Evolutionary conservation across 2,329 filamentous ascomycete genomes (phyloP), one percentile per base, ranked within the genome.

Genomic region (Alternaria ethzedia): DNA sequence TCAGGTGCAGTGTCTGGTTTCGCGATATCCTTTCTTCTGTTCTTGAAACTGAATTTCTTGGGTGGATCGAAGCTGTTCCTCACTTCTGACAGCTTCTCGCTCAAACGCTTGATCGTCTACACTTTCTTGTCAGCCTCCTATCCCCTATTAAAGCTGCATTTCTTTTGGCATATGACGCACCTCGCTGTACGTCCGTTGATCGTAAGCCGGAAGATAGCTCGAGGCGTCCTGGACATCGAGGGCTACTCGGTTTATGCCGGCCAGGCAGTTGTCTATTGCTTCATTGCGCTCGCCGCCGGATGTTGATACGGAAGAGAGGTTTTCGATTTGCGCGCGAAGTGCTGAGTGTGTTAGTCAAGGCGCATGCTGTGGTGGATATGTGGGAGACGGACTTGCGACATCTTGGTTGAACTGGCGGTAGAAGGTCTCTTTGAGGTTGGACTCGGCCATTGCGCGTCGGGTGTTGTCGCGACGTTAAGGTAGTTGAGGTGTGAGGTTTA

Each of bases 181-280:
- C 82, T 94, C 89, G 46, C 90, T 88, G 76, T 97, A 98, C 23
- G 91, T 90, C 70, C 92, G 89, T 78, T 96, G 93, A 74, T 98
- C 96, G 77, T 97, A 96, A 8, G 93, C 89, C 3, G 96, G 94
- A 15, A 97, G 88, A 70, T 90, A 93, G 59, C 90, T 89, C 2
- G 91, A 88, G 1, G 92, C 91, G 80, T 97, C 94, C 69, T 92
- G 90, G 43, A 97, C 92, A 72, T 96, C 90, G 67, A 91, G 91
- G 2, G 93, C 94, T 15, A 98, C 86, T 61, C 89, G 88, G 28
- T 92, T 90, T 72, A 98, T 96, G 65, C 89, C 88, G 15, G 91
- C 89, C 13, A 97, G 86, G 69, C 94, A 91, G 73, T 92, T 88
- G 70, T 97, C 94, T 50, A 91, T 89, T 55, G 92, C 92, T 77